Base-by-base conservation (phyloP, 345 rosid species). In the Cochlearia excelsa region DNA sequence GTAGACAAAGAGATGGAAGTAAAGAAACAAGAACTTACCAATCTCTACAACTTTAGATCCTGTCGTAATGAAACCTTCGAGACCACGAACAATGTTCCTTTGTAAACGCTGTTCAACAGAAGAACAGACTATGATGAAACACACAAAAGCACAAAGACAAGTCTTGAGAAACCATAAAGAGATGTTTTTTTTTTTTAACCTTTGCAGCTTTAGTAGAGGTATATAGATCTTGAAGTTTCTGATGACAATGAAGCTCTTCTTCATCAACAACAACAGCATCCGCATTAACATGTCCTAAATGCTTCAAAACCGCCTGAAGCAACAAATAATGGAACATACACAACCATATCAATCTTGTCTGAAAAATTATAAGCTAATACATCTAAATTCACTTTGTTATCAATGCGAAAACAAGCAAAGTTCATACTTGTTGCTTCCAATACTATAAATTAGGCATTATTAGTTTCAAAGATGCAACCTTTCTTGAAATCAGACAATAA, bases 131-230 rank as follows among this genome's bases (percentile, higher is more conserved):
- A 3, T 5, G 35, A 33, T 3, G 3, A 33, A 33, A 16, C 23
- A 16, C 23, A 2, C 35, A 33, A 5, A 66, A 4, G 11, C 49
- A 16, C 23, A 16, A 16, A 16, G 23, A 16, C 23, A 16, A 16
- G 23, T 16, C 23, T 16, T 16, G 23, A 16, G 23, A 16, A 16
- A 16, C 23, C 23, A 16, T 16, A 16, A 16, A 16, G 23, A 16
- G 23, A 16, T 16, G 23, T 16, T 16, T 16, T 16, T 16, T 16
- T 16, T 16, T 16, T 16, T 16, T 16, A 16, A 86, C 98, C 90
- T 91, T 91, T 33, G 95, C 95, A 43, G 79, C 82, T 58, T 79
- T 84, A 1, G 98, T 91, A 46, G 98, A 91, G 64, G 46, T 79
- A 60, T 84, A 88, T 0, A 91, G 80, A 59, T 78, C 86, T 71